Conservation (phyloP, 1,284 basidiomycete species). For the Ustilago esculenta region DNA sequence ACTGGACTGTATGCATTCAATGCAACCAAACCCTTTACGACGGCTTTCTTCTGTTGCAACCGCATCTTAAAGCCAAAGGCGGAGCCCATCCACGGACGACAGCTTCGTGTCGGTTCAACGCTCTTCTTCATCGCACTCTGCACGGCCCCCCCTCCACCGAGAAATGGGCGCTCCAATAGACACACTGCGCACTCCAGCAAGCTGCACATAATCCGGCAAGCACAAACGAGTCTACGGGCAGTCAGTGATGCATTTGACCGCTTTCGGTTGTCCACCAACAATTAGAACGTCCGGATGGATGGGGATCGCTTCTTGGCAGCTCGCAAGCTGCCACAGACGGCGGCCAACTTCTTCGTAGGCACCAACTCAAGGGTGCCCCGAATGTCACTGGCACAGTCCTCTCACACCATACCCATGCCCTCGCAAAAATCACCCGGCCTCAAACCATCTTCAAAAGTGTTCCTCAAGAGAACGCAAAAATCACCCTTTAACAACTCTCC, state of each 20-base stretch:
- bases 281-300: constrained; percentile 8
- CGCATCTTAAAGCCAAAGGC: too few species aligned
- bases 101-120: neutral
- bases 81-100: too few species aligned
- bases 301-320: constrained; percentile 16
- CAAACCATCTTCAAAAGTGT: constrained; percentile 1
- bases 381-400: constrained; percentile 32
- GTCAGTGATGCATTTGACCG: neutral
- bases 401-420: constrained; percentile 29
- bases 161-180: too few species aligned
- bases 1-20: too few species aligned
- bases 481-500: constrained; percentile 14
- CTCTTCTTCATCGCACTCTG: too few species aligned
- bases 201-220: too few species aligned
- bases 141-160: too few species aligned
- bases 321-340: constrained; percentile 43
- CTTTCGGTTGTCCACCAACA: neutral
- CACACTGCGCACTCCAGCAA: too few species aligned
- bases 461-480: neutral
- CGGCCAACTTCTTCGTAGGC: constrained; percentile 47
- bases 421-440: neutral
- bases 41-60: too few species aligned
- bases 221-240: neutral
- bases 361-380: constrained; percentile 43
- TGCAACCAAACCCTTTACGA: too few species aligned